Evolutionary conservation across 2,329 filamentous ascomycete genomes (phyloP), one percentile per base, ranked within the genome.

Genomic region (Trichoderma arundinaceum): DNA sequence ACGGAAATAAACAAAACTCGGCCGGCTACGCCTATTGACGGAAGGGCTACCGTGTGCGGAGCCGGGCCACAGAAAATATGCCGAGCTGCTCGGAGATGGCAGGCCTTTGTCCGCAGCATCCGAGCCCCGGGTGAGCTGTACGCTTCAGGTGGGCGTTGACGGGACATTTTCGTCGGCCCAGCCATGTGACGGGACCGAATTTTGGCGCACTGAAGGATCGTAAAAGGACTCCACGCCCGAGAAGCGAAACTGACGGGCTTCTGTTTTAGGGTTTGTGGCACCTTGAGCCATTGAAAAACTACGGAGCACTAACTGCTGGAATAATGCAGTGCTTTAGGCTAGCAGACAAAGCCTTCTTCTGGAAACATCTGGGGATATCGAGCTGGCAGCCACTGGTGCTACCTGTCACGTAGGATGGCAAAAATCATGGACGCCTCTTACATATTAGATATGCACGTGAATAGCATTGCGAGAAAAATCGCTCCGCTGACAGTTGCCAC

Each of bases 21-120:
- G 35, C 35, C 35, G 35, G 35, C 35, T 6, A 38, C 10, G 35
- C 35, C 35, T 38, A 10, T 10, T 8, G 35, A 38, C 7, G 35
- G 10, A 38, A 38, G 7, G 35, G 35, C 35, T 39, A 15, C 15
- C 39, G 54, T 19, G 10, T 35, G 44, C 17, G 46, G 44, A 38
- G 49, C 49, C 60, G 49, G 60, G 13, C 17, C 39, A 28, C 15
- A 54, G 39, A 54, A 46, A 38, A 54, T 53, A 53, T 35, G 39
- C 60, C 49, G 60, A 53, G 39, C 49, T 19, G 60, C 60, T 63
- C 60, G 60, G 60, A 53, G 60, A 54, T 53, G 49, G 8, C 48
- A 35, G 28, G 32, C 10, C 49, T n/a, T 54, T 53, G 60, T 46
- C 60, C 60, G 60, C 32, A 17, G 39, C 49, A 53, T 63, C 60